A percentile compares a stretch with the other conserved stretches of the same genome.
Evolutionary conservation across 176 grass and related monocot species (phyloP).

Genomic region (Aegilops sharonensis): DNA sequence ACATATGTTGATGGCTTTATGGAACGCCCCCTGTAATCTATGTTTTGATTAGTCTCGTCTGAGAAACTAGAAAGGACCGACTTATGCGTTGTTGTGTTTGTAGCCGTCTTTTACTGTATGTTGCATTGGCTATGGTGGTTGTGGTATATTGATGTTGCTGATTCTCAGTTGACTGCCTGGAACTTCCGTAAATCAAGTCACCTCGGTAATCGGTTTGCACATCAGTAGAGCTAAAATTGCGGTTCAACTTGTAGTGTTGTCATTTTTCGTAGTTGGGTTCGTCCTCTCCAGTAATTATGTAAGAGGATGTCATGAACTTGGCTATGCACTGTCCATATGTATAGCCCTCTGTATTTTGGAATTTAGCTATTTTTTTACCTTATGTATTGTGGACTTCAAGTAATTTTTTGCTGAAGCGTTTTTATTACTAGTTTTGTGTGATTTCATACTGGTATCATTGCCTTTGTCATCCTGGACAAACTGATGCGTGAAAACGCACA

Average conservation of each 20-base stretch:
- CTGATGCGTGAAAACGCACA: neutral
- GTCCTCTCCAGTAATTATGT: neutral
- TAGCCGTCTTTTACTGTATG: neutral
- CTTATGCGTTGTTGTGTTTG: neutral
- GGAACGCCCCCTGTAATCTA: constrained; percentile 5
- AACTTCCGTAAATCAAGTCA: neutral
- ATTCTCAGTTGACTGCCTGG: neutral
- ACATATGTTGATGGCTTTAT: neutral
- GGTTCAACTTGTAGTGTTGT: neutral
- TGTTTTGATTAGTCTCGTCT: constrained; percentile 24
- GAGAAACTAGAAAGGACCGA: constrained; percentile 12
- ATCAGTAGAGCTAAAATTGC: neutral
- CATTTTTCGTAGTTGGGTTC: neutral
- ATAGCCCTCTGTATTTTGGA: neutral
- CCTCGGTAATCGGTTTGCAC: neutral
- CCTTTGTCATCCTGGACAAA: neutral
- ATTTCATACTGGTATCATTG: neutral
- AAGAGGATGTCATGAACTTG: neutral
- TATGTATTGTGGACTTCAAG: neutral
- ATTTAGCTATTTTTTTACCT: neutral
- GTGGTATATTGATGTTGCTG: neutral
- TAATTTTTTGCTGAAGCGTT: neutral
- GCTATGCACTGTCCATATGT: neutral
- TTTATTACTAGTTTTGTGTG: neutral
- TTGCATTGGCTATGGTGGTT: constrained; percentile 1